A percentile compares a stretch with the other conserved stretches of the same genome.
Conservation (phyloP, 1,284 basidiomycete species). For the Irpex rosettiformis region DNA sequence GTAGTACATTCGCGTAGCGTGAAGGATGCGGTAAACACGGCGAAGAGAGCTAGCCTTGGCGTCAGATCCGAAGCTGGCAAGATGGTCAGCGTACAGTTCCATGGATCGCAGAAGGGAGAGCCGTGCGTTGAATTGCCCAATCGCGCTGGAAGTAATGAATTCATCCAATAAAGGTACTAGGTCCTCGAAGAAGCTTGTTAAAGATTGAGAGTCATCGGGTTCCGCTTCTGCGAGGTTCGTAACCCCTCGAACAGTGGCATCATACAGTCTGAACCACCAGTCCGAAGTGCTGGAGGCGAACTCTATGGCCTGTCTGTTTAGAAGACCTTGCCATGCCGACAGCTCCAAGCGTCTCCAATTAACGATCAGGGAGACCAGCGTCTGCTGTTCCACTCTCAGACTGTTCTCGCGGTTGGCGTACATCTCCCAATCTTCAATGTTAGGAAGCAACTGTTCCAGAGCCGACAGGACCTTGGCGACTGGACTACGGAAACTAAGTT, state of each 20-base stretch:
- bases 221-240: constrained; percentile 43
- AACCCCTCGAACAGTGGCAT: constrained; percentile 69
- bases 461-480: constrained; percentile 84
- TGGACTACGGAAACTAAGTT: constrained; percentile 66
- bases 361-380: constrained; percentile 75
- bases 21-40: constrained; percentile 63
- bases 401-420: constrained; percentile 89
- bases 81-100: constrained; percentile 41
- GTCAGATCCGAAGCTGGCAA: constrained; percentile 23
- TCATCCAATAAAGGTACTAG: constrained; percentile 81
- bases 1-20: constrained; percentile 68
- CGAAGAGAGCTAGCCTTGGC: constrained; percentile 23
- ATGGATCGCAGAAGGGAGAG: constrained; percentile 75
- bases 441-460: constrained; percentile 83
- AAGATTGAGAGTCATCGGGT: constrained; percentile 25
- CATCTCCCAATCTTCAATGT: constrained; percentile 96
- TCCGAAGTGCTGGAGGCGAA: constrained; percentile 67
- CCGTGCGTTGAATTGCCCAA: constrained; percentile 81
- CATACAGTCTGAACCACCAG: constrained; percentile 95
- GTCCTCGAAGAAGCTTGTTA: constrained; percentile 58
- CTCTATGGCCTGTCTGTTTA: constrained; percentile 66
- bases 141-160: constrained; percentile 74
- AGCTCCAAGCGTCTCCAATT: constrained; percentile 91
- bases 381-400: constrained; percentile 65
- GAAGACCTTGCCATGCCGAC: constrained; percentile 80